These are phyloP conservation scores for Paraconiothyrium brasiliense DNA, from an alignment of 2,329 filamentous ascomycete species.

Conservation along the genomic window DNA sequence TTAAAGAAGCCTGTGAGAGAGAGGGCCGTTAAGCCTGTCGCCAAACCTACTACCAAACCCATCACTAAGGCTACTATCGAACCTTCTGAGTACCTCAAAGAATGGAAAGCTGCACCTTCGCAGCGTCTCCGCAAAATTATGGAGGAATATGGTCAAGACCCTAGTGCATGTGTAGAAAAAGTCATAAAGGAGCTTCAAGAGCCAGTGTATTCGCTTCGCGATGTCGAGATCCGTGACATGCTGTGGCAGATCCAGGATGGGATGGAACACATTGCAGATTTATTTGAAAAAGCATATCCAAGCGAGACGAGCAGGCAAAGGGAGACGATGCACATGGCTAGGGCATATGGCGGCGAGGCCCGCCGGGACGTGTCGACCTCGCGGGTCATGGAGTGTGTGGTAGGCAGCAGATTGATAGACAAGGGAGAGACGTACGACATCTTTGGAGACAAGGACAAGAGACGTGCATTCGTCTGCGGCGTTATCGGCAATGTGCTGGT, in stretches of 20 bases:
- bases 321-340: background rate
- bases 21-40: background rate
- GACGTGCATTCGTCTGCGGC: constrained; percentile 34
- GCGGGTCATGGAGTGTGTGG: constrained; percentile 37
- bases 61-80: background rate
- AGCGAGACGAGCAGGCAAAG: no score
- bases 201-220: constrained; percentile 35
- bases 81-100: background rate
- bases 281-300: constrained; percentile 16
- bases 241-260: constrained; percentile 26
- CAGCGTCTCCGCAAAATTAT: background rate
- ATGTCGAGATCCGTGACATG: constrained; percentile 39
- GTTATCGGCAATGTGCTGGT: constrained; percentile 43
- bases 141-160: background rate
- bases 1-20: background rate
- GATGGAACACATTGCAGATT: constrained; percentile 28
- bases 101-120: background rate
- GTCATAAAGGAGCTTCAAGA: constrained; percentile 21
- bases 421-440: constrained; percentile 36
- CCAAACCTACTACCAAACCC: background rate
- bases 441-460: constrained; percentile 29
- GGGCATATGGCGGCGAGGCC: background rate
- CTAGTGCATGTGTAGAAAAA: background rate
- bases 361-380: constrained; percentile 26
- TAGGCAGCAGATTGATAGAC: constrained; percentile 32